phyloP scores from a whole-genome alignment of 1,284 basidiomycete species.

The Cronartium quercuum region DNA sequence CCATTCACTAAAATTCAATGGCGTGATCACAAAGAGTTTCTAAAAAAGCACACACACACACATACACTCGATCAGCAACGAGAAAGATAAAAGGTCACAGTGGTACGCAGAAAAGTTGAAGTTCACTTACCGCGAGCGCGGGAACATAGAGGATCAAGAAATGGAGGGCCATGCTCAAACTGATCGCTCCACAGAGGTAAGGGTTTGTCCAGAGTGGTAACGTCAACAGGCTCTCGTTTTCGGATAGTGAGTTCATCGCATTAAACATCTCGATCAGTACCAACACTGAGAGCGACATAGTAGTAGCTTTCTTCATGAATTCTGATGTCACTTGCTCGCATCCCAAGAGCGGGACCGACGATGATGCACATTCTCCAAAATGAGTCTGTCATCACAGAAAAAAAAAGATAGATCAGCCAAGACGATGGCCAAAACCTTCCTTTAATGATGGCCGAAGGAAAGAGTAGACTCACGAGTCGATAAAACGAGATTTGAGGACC shows the following conservation, averaged over 20 bases:
- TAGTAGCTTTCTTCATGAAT: slow-evolving; percentile 79
- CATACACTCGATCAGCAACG: slow-evolving; percentile 36
- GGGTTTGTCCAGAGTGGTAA: slow-evolving; percentile 90
- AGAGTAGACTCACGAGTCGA: slow-evolving; percentile 65
- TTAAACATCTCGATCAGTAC: slow-evolving; percentile 99
- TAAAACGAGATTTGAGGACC: slow-evolving; percentile 90
- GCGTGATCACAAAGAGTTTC: slow-evolving; percentile 83
- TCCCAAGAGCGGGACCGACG: slow-evolving; percentile 64
- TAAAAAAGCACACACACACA: slow-evolving; percentile 48
- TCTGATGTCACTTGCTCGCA: slow-evolving; percentile 88
- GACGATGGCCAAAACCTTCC: slow-evolving; percentile 1
- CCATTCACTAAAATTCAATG: slow-evolving; percentile 88
- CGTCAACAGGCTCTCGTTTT: slow-evolving; percentile 84
- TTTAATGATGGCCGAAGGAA: neutral
- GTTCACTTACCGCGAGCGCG: slow-evolving; percentile 70
- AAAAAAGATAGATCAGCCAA: neutral
- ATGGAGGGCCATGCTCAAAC: slow-evolving; percentile 83
- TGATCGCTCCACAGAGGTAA: slow-evolving; percentile 79
- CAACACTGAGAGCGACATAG: slow-evolving; percentile 88
- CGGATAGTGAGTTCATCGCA: slow-evolving; percentile 96
- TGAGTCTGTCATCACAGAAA: slow-evolving; percentile 61
- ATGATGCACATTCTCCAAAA: slow-evolving; percentile 78
- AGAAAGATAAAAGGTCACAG: neutral
- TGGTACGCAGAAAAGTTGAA: slow-evolving; percentile 11
- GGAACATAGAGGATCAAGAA: slow-evolving; percentile 91